Evolutionary conservation across 2,329 filamentous ascomycete species (phyloP).

Genomic region (Pseudohalonectria lignicola): DNA sequence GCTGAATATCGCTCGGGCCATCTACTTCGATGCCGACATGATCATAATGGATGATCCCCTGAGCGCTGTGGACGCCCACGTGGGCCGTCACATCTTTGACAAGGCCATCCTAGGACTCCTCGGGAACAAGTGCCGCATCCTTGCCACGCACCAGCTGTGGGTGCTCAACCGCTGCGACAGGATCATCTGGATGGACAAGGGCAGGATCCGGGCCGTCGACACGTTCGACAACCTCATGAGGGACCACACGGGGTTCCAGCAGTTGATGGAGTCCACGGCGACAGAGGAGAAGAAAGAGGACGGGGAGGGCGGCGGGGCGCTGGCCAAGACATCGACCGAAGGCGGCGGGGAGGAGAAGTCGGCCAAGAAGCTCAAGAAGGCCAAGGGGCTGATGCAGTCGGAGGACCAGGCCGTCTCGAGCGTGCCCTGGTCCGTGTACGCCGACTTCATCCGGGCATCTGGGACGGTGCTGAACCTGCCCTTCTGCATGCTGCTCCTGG

Average conservation of each 20-base stretch:
- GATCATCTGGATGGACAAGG: conserved; percentile 87
- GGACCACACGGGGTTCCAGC: conserved; percentile 65
- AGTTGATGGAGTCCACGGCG: conserved; percentile 77
- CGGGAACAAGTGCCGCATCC: conserved; percentile 77
- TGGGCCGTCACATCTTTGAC: conserved; percentile 74
- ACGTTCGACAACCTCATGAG: conserved; percentile 84
- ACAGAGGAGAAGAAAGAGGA: conserved; percentile 54
- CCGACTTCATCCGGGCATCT: conserved; percentile 65
- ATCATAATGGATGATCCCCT: conserved; percentile 61
- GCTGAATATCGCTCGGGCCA: conserved; percentile 80
- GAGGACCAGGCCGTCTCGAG: conserved; percentile 61
- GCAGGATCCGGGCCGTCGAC: conserved; percentile 72
- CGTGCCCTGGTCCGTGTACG: conserved; percentile 72
- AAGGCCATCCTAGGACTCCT: conserved; percentile 84
- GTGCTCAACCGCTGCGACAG: conserved; percentile 84
- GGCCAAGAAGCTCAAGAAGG: conserved; percentile 33
- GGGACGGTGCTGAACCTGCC: conserved; percentile 60
- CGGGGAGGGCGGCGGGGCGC: too few relatives aligned
- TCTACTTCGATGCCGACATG: conserved; percentile 59
- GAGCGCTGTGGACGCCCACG: conserved; percentile 59
- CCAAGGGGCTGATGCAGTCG: conserved; percentile 57
- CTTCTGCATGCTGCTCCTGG: conserved; percentile 49
- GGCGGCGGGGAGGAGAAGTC: conserved; percentile 39
- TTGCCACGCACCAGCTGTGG: conserved; percentile 93
- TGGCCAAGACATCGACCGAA: conserved; percentile 22